Percentiles rank a stretch among this genome's conserved stretches.
These are phyloP conservation scores for Glycine latifolia DNA, from an alignment of 306 rosid species.

Conservation along the genomic window DNA sequence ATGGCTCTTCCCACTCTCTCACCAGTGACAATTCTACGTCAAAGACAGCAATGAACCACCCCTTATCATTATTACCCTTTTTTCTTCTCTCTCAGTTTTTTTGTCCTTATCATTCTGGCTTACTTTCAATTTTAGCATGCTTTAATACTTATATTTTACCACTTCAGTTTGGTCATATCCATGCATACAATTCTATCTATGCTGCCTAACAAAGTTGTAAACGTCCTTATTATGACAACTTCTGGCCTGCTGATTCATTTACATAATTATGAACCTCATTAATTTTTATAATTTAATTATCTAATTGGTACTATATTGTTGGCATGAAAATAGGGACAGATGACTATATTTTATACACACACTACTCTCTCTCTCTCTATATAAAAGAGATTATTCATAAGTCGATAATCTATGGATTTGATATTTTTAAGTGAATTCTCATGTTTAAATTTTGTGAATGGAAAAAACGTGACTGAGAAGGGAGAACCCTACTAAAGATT, in stretches of 20 bases:
- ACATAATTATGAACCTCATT: constrained; percentile 35
- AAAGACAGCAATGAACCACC: constrained; percentile 28
- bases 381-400: too few species aligned
- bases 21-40: constrained; percentile 19
- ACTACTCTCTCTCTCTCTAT: too few species aligned
- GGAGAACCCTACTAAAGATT: too few species aligned
- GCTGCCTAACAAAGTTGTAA: constrained; percentile 26
- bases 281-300: neutral
- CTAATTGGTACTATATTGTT: neutral
- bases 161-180: constrained; percentile 29
- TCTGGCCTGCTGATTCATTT: constrained; percentile 4
- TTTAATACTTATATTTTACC: constrained; percentile 24
- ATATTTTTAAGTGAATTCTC: too few species aligned
- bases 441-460: too few species aligned
- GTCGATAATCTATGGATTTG: too few species aligned
- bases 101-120: constrained; percentile 40
- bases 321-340: neutral
- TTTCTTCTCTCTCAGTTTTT: neutral
- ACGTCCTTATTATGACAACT: constrained; percentile 36
- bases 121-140: constrained; percentile 40
- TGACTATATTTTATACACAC: neutral
- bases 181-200: constrained; percentile 14
- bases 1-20: neutral
- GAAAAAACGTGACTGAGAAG: too few species aligned
- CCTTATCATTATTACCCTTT: constrained; percentile 30